A percentile compares a stretch with the other conserved stretches of the same genome.
Conservation (phyloP, 495 filamentous ascomycete species). For the Tetracladium setigerum region DNA sequence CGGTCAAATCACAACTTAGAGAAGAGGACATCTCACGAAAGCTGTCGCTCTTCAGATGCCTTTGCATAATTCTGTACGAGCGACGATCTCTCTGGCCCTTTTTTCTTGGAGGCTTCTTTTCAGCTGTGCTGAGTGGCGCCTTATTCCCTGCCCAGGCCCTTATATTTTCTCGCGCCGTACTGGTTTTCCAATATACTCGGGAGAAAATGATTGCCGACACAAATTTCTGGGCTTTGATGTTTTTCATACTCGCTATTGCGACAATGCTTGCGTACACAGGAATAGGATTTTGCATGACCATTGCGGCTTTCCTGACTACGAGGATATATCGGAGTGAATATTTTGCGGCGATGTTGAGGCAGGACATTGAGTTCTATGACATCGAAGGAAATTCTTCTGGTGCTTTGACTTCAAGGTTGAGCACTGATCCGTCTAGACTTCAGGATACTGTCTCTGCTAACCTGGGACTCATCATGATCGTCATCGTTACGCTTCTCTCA, state of each 20-base stretch:
- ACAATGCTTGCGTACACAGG: conserved; percentile 28
- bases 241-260: conserved; percentile 38
- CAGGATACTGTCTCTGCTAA: too few species aligned
- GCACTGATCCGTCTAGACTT: conserved; percentile 48
- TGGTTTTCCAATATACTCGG: neutral
- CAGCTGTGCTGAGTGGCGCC: neutral
- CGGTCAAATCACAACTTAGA: too few species aligned
- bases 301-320: conserved; percentile 20
- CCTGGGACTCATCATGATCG: conserved; percentile 46
- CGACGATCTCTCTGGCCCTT: neutral
- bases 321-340: conserved; percentile 50
- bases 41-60: neutral
- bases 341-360: conserved; percentile 47
- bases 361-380: conserved; percentile 51
- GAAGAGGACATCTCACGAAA: neutral
- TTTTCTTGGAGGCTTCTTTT: neutral
- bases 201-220: neutral
- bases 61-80: neutral
- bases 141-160: neutral
- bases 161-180: conserved; percentile 4
- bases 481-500: neutral
- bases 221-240: conserved; percentile 28
- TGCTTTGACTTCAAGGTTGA: conserved; percentile 48
- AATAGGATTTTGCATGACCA: conserved; percentile 24
- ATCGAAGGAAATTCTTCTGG: conserved; percentile 50